phyloP scores from a whole-genome alignment of 2,329 filamentous ascomycete genomes.

The Calonectria pseudoreteaudii region DNA sequence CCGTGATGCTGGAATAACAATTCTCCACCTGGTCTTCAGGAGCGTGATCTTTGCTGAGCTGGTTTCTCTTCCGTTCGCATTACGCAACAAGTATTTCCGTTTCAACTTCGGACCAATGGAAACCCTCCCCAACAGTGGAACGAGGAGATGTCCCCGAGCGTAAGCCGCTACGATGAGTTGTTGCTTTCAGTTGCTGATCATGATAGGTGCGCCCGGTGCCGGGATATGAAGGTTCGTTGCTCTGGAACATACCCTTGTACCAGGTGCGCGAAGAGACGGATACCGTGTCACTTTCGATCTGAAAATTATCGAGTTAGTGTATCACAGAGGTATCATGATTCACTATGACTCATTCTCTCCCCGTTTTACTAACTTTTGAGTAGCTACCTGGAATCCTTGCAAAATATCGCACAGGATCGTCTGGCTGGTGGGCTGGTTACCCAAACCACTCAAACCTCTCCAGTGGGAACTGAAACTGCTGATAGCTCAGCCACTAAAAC shows the following conservation, averaged over 20 bases:
- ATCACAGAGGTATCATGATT: background rate
- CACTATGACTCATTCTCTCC: background rate
- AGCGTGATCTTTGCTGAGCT: background rate
- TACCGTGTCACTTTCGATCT: slow-evolving; percentile 1
- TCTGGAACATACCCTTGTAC: background rate
- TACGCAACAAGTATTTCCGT: background rate
- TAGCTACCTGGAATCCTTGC: background rate
- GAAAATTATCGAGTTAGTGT: background rate
- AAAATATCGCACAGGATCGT: background rate
- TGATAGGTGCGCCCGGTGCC: background rate
- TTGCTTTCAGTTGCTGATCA: background rate
- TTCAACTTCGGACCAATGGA: background rate
- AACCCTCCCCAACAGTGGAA: background rate
- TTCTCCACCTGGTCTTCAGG: background rate
- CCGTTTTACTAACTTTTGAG: background rate
- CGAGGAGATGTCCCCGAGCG: background rate
- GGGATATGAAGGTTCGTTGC: background rate
- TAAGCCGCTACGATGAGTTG: background rate
- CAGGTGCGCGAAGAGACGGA: background rate
- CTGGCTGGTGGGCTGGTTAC: background rate
- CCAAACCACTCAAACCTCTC: background rate
- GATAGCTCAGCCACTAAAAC: background rate
- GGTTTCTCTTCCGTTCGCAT: background rate
- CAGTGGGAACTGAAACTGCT: background rate
- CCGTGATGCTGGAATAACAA: background rate